Evolutionary conservation across 148 eudicot species (phyloP).

Genomic region (Chenopodium album): DNA sequence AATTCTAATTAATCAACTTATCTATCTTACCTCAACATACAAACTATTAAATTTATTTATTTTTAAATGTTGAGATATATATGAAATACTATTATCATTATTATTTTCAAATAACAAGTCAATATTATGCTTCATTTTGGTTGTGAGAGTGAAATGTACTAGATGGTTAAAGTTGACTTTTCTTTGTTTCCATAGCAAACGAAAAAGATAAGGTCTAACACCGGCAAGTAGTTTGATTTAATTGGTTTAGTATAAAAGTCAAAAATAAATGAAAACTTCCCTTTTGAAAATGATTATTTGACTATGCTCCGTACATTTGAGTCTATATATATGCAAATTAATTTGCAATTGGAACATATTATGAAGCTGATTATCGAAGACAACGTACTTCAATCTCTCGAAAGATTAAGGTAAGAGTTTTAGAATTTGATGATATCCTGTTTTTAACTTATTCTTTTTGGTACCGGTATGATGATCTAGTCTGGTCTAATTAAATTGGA

Average conservation of each 20-base stretch:
- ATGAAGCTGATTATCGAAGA: neutral
- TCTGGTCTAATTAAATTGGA: no score
- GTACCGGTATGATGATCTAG: no score
- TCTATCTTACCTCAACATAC: neutral
- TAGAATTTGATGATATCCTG: no score
- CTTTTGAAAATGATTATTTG: neutral
- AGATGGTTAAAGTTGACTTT: slow-evolving; percentile 19
- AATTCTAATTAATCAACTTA: no score
- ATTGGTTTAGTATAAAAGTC: slow-evolving; percentile 18
- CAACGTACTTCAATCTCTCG: neutral
- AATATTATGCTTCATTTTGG: slow-evolving; percentile 15
- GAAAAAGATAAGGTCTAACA: slow-evolving; percentile 18
- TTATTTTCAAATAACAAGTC: neutral
- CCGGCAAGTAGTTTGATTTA: neutral
- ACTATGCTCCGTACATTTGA: neutral
- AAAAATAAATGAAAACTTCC: slow-evolving; percentile 28
- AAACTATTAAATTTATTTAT: no score
- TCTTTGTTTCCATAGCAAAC: slow-evolving; percentile 3
- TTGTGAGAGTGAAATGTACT: slow-evolving; percentile 28
- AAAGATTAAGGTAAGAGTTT: neutral
- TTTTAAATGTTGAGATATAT: neutral
- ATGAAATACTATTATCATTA: neutral
- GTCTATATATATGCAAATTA: neutral
- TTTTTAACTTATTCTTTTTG: no score
- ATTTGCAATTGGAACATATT: neutral